Base-by-base conservation (phyloP, 768 basidiomycete species). In the Tricholoma flavovirens region DNA sequence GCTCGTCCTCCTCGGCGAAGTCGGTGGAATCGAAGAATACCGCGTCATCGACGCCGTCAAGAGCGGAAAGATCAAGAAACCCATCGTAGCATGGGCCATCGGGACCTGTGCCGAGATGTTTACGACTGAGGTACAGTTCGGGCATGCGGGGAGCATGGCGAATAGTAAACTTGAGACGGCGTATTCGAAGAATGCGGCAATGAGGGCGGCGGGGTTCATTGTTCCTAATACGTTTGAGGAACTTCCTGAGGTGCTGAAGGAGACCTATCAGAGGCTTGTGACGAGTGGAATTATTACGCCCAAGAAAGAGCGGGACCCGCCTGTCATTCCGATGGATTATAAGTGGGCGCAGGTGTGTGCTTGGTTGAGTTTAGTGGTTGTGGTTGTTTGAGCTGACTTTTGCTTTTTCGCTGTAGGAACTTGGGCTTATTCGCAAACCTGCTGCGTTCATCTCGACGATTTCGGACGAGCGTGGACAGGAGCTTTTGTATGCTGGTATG, bases 61-160 rank as follows among this genome's bases (percentile, higher is more conserved):
- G 80, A 76, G 78, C 38, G 94, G 96, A 50, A 76, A 77, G 64
- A 98, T 99, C 82, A 95, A 83, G 75, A 99, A 99, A 78, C 97
- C 97, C 53, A 96, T 98, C 71, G 91, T 99, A 62, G 97, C 97
- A 26, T 99, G 97, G 97, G 93, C 97, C 35, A 99, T 99, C 64
- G 96, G 97, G 59, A 99, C 97, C 42, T 99, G 97, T 72, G 97
- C 97, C 66, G 97, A 97, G 86, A 98, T 99, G 97, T 99, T 98
- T 78, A 80, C 93, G 42, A 98, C 97, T 49, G 97, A 98, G 73
- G 97, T 98, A 52, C 97, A 98, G 76, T 99, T 98, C 74, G 97
- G 97, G 17, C 97, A 99, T 75, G 97, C 97, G 49, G 97, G 97
- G 22, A 88, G 86, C 46, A 92, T 99, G 89, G 97, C 96, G 59